Evolutionary conservation across 495 filamentous ascomycete genomes (phyloP).

Genomic region (Hypoxylon rickii): DNA sequence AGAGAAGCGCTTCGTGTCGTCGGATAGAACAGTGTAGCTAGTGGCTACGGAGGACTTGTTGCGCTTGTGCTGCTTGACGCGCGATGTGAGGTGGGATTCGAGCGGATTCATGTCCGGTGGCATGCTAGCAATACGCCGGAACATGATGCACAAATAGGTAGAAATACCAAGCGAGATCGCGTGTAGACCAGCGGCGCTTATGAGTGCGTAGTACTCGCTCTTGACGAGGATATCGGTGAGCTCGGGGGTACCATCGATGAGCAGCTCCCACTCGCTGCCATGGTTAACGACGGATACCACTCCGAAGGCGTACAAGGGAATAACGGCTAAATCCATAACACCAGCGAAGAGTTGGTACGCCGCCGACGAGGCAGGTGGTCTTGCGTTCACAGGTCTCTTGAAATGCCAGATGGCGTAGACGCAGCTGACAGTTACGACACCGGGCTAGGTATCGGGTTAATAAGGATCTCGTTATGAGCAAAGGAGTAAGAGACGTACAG

Average conservation of each 20-base stretch:
- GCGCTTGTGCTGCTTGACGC: constrained; percentile 61
- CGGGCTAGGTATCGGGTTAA: constrained; percentile 54
- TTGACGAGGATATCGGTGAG: constrained; percentile 60
- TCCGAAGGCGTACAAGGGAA: constrained; percentile 79
- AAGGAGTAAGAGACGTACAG: constrained; percentile 56
- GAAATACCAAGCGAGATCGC: constrained; percentile 69
- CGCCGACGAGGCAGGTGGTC: constrained; percentile 75
- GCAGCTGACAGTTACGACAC: constrained; percentile 68
- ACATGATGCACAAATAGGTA: constrained; percentile 71
- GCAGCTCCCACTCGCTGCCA: constrained; percentile 63
- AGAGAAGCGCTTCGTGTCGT: constrained; percentile 53
- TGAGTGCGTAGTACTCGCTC: constrained; percentile 65
- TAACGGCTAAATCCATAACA: constrained; percentile 68
- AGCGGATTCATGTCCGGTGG: constrained; percentile 93
- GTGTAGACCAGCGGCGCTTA: constrained; percentile 67
- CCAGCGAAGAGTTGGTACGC: constrained; percentile 84
- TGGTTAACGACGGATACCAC: constrained; percentile 60
- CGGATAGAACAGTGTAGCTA: constrained; percentile 55
- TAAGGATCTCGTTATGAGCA: not conserved
- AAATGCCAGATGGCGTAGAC: constrained; percentile 82
- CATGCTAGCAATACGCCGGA: constrained; percentile 76
- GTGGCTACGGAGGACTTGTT: constrained; percentile 73
- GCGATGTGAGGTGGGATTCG: constrained; percentile 81
- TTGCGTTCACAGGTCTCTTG: constrained; percentile 62
- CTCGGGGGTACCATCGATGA: constrained; percentile 54